Conservation (phyloP, 257 asterid species). For the Salvia splendens region DNA sequence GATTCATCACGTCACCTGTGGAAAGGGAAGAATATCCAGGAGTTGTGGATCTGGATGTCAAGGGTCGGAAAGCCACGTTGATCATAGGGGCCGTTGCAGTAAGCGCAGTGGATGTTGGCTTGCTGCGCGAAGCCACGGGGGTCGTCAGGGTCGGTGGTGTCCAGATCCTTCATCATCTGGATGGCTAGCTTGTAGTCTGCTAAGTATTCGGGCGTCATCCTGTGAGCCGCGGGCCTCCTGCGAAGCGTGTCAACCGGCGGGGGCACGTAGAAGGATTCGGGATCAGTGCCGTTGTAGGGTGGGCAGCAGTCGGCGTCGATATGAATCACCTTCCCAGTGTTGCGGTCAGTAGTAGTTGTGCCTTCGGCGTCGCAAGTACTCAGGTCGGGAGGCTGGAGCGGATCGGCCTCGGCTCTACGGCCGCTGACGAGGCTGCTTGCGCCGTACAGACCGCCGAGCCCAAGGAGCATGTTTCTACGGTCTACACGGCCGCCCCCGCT, state of each 20-base stretch:
- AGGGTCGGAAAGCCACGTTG: no score
- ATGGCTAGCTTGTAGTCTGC: no score
- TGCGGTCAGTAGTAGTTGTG: neutral
- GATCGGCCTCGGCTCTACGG: constrained; percentile 29
- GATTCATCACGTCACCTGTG: no score
- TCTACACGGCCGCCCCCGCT: constrained; percentile 1
- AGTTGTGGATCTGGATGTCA: constrained; percentile 25
- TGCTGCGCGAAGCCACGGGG: no score
- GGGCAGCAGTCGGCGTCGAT: constrained; percentile 48
- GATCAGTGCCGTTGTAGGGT: constrained; percentile 28
- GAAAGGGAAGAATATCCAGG: constrained; percentile 49
- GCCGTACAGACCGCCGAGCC: neutral
- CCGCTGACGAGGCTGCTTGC: constrained; percentile 29
- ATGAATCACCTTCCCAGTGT: no score
- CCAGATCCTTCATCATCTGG: no score
- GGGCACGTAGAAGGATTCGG: constrained; percentile 29
- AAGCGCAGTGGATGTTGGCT: no score
- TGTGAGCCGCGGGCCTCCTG: constrained; percentile 45
- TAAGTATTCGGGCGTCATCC: no score
- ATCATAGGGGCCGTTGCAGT: no score
- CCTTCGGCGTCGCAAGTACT: constrained; percentile 20
- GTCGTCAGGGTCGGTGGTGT: no score
- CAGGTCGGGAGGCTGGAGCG: constrained; percentile 41
- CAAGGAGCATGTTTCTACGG: constrained; percentile 43
- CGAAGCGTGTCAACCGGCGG: constrained; percentile 30